Base-by-base conservation (phyloP, 2,329 filamentous ascomycete species). In the Fusarium secorum region DNA sequence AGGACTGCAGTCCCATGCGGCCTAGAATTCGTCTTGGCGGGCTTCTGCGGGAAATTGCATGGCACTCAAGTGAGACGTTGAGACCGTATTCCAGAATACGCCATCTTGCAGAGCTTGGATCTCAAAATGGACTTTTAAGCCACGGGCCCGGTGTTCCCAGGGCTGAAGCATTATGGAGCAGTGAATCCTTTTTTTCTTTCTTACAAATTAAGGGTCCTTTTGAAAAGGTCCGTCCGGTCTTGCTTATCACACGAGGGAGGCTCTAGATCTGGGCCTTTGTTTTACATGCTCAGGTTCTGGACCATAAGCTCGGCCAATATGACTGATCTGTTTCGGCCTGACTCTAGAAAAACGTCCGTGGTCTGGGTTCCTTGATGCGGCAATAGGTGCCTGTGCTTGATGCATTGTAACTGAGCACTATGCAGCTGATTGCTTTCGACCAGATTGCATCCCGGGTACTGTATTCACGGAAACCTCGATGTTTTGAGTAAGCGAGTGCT, bases 41-140 rank as follows among this genome's bases (percentile, higher is more conserved):
- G 26, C 38, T 56, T 30, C 36, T 51, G 48, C 20, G 38, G 58
- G 58, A 71, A 51, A 71, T 71, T 71, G 59, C 30, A 24, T n/a
- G 32, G 32, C 32, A 52, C 32, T 66, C 51, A 56, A 56, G 58
- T 61, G 62, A 66, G 62, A 66, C 45, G 42, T 58, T 39, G 42
- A 36, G 44, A 35, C 32, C 30, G 39, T 60, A 57, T 69, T 71
- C 68, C 46, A 72, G 69, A 72, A 71, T 62, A 52, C 52, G 52
- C 54, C 61, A 49, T 53, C 48, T 33, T 30, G 14, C 30, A 56
- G 51, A 61, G 61, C 64, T 72, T 41, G 41, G 61, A 57, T 65
- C 60, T 55, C 41, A 66, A 44, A 42, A n/a, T 51, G 52, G 24
- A 60, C 58, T 46, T 35, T 38, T 36, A 60, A 59, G 24, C n/a